Evolutionary conservation across 192 early-diverging fungal species (phyloP), one percentile per base, ranked within the genome.

Genomic region (Coemansia sp.): DNA sequence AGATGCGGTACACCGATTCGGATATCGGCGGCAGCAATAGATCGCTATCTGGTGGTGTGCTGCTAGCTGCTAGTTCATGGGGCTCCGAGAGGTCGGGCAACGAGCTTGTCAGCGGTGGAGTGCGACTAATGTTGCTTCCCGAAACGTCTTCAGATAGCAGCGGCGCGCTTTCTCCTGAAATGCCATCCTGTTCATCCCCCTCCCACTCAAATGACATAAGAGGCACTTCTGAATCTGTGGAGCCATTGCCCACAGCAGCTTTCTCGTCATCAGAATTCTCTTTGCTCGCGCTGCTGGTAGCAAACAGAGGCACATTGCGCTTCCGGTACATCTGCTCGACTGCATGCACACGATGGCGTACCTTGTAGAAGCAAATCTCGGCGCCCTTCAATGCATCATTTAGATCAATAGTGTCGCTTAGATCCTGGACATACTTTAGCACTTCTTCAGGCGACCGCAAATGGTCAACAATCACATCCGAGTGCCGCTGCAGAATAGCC

Each of bases 401-500:
- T 38, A 94, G 57, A 15, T 85, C 72, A 26, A 94, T 89, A 1
- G 84, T 89, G 56, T 80, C 83, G 21, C 88, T 85, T 23, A 94
- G 68, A 61, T 97, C 91, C 67, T 97, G 92, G 12, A 91, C 85
- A 48, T 89, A 96, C 84, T 97, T 98, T 35, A 97, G 77, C 33
- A 90, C 88, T 58, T 97, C 94, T 55, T 98, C 96, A 69, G 95
- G 97, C 23, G 86, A 84, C 26, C 78, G 72, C 35, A 91, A 70
- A 57, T 90, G 82, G 21, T 87, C 84, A 61, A 94, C 88, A 26
- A 97, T 86, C 1, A 89, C 80, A 19, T 85, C 70, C 6, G 92
- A 80, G 55, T 95, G 87, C 55, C 91, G 84, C 58, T 99, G 91
- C 31, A 99, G 67, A 48, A 99, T 92, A n/a, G 94, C 91, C 53